Evolutionary conservation across 176 grass and related monocot species (phyloP), one percentile per base, ranked within the genome.

Genomic region (Aechmea fasciata): DNA sequence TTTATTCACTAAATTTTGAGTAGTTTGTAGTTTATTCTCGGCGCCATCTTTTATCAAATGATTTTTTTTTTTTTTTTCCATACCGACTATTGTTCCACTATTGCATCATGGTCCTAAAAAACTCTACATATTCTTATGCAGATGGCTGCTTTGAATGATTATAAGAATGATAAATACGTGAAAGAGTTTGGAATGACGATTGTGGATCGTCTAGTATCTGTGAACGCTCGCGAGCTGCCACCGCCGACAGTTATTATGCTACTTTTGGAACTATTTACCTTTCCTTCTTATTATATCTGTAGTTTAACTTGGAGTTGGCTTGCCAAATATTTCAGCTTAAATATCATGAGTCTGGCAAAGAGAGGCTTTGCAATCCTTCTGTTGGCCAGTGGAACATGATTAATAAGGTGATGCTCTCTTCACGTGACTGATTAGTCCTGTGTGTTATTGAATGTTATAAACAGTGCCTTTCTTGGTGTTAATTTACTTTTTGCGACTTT

Each of bases 381-480:
- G 65, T 83, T 48, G 87, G 91, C 15, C 79, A 87, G 28, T 96
- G 91, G 91, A 96, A 87, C 29, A 91, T 96, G 91, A 77, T 83
- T 28, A 87, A 87, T 15, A 96, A 96, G 87, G 91, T 90, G 62
- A 59, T 28, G 71, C 50, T 63, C 69, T 54, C n/a, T 48, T 69
- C 13, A 6, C 59, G 12, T 17, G 47, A 75, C 61, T 64, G 65
- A 11, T 7, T 47, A 49, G 15, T 63, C 2, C 59, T 48, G 19
- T 18, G 51, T 50, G 14, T 55, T 75, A 2, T 69, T 66, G 5
- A 41, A 7, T 41, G 33, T 41, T 41, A 41, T 7, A 41, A 41
- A 41, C 33, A 41, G 33, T 41, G 33, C 33, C 33, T 3, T 41
- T 41, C 33, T 41, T 41, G 33, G 33, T 41, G 33, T 41, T 41